Evolutionary conservation across 164 flowering plant species (phyloP), one percentile per base, ranked within the genome.

Genomic region (Vitis labrusca): DNA sequence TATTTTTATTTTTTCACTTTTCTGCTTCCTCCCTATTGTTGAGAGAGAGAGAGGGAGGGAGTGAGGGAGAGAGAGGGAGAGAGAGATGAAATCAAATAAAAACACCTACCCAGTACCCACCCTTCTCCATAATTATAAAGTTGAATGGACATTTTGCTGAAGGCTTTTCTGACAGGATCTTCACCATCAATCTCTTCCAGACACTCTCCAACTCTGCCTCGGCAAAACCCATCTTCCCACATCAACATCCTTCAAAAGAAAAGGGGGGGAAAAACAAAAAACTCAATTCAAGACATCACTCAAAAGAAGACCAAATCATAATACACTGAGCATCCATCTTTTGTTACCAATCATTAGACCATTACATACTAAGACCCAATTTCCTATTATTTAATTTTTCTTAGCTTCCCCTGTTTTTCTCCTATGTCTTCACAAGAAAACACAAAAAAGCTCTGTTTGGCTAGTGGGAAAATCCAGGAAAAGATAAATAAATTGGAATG

Each of bases 101-200:
- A 85, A 74, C 82, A 91, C 93, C 88, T 87, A 94, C 97, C 97
- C 72, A 89, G 85, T 88, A 92, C 99, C 96, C 97, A 95, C 99
- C 99, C 99, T 95, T 95, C 99, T 90, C 99, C 99, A 85, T 95
- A 95, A 85, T 95, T 95, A 85, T 95, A 95, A 74, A 95, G 77
- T 83, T 94, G 98, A 84, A 94, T 94, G 71, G 98, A 91, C 98
- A 94, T 94, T 68, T 94, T 92, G 95, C 98, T 88, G 97, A 94
- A 94, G 78, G 98, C 87, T 68, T 89, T 94, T 69, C 97, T 86
- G 71, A 94, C 97, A 69, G 89, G 89, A 89, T 94, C 97, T 57
- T 92, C 98, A 0, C 92, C 91, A 73, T 91, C 96, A 49, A 88
- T 86, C 59, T 88, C 91, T 64, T 92, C 97, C 74, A 88, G 29